A percentile compares a stretch with the other conserved stretches of the same genome.
Conservation (phyloP, 2,329 filamentous ascomycete species). For the Aspergillus pseudoterreus region DNA sequence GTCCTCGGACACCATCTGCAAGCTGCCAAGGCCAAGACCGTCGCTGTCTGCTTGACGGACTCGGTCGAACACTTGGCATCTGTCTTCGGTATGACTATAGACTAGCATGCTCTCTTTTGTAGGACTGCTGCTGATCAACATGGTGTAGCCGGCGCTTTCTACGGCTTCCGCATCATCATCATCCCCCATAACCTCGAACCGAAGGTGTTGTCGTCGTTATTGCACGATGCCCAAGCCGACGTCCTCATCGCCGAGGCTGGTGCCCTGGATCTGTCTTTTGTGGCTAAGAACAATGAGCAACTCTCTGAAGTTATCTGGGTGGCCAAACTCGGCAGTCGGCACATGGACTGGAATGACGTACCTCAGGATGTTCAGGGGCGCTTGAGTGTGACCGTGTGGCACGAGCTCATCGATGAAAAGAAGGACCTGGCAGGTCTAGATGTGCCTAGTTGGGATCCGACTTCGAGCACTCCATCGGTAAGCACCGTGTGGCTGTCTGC, state of each 20-base stretch:
- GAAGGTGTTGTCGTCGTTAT: slow-evolving; percentile 65
- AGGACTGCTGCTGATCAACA: neutral
- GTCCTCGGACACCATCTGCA: slow-evolving; percentile 76
- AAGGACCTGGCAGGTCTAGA: slow-evolving; percentile 57
- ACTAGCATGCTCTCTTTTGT: neutral
- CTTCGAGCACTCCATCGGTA: slow-evolving; percentile 46
- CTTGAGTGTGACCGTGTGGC: slow-evolving; percentile 86
- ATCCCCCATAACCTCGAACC: slow-evolving; percentile 77
- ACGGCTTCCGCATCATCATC: slow-evolving; percentile 78
- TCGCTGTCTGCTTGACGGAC: slow-evolving; percentile 90
- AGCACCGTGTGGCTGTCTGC: slow-evolving; percentile 38
- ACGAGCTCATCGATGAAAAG: slow-evolving; percentile 75
- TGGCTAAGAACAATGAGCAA: slow-evolving; percentile 65
- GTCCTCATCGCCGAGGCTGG: slow-evolving; percentile 81
- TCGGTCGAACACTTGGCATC: slow-evolving; percentile 80
- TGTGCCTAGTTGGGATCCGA: slow-evolving; percentile 61
- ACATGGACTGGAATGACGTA: slow-evolving; percentile 93
- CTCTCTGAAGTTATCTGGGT: slow-evolving; percentile 86
- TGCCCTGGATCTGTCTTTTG: slow-evolving; percentile 72
- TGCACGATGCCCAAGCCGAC: slow-evolving; percentile 72
- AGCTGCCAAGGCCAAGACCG: slow-evolving; percentile 64
- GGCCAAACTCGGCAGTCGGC: slow-evolving; percentile 81
- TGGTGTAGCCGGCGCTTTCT: slow-evolving; percentile 72
- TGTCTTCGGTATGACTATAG: slow-evolving; percentile 60
- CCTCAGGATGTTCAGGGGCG: slow-evolving; percentile 71